These are phyloP conservation scores for Lactarius indigo DNA, from an alignment of 768 basidiomycete species.

Conservation along the genomic window DNA sequence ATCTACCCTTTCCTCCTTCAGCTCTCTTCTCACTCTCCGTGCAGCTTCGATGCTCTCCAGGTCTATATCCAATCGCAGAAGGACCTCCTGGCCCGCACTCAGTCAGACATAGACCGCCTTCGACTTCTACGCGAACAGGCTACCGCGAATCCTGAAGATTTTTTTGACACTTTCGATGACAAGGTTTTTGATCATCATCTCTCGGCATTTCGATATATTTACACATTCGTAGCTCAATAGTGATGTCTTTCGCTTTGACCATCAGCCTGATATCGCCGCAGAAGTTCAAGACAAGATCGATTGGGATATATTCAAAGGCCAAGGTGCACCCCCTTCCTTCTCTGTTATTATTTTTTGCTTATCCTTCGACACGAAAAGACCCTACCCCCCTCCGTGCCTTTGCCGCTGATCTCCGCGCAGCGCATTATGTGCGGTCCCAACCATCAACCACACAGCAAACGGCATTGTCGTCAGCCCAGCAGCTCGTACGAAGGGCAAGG, in stretches of 20 bases:
- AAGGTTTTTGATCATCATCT: slow-evolving; percentile 38
- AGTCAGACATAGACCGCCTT: slow-evolving; percentile 59
- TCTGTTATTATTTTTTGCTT: slow-evolving; percentile 2
- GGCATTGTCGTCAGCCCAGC: slow-evolving; percentile 52
- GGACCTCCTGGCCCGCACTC: slow-evolving; percentile 54
- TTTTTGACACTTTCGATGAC: slow-evolving; percentile 33
- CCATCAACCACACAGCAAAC: slow-evolving; percentile 42
- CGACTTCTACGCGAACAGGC: slow-evolving; percentile 42
- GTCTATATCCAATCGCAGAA: slow-evolving; percentile 61
- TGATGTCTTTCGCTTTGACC: slow-evolving; percentile 39
- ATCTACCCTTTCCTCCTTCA: too few species aligned
- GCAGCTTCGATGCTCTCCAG: slow-evolving; percentile 62
- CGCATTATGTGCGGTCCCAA: slow-evolving; percentile 37
- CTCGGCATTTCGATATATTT: neutral
- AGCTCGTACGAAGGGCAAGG: slow-evolving; percentile 52
- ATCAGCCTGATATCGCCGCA: slow-evolving; percentile 43
- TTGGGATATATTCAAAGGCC: slow-evolving; percentile 56
- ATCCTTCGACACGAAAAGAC: slow-evolving; percentile 38
- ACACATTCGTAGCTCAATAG: slow-evolving; percentile 33
- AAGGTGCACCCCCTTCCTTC: slow-evolving; percentile 44
- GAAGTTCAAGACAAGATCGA: slow-evolving; percentile 49
- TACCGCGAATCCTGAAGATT: slow-evolving; percentile 34
- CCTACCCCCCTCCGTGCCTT: slow-evolving; percentile 50
- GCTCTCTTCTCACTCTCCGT: neutral
- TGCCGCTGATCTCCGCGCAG: slow-evolving; percentile 36